A percentile compares a stretch with the other conserved stretches of the same genome.
Conservation (phyloP, 768 basidiomycete genomes). For the Tricholoma saponaceum region DNA sequence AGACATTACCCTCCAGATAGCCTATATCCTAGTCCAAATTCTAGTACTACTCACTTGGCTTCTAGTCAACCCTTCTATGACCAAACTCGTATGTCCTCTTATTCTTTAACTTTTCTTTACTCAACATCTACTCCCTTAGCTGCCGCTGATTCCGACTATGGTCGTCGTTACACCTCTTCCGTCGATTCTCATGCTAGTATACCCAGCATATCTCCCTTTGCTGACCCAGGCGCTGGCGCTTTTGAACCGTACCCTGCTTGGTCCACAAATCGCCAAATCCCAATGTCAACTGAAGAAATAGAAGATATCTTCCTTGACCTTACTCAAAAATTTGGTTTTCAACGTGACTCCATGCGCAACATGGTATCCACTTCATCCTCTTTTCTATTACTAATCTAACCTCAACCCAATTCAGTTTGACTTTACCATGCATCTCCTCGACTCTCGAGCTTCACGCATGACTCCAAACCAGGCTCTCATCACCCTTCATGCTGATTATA, state of each 20-base stretch:
- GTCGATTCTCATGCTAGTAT: conserved; percentile 59
- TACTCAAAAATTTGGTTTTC: conserved; percentile 98
- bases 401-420: conserved; percentile 62
- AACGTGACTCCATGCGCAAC: conserved; percentile 93
- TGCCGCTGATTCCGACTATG: conserved; percentile 30
- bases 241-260: conserved; percentile 90
- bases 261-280: conserved; percentile 89
- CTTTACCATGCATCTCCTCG: conserved; percentile 96
- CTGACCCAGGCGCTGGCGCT: conserved; percentile 46
- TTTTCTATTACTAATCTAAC: conserved; percentile 8
- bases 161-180: conserved; percentile 51
- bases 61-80: conserved; percentile 37
- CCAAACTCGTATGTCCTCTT: conserved; percentile 6
- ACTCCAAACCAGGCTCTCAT: conserved; percentile 92
- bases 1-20: conserved; percentile 46
- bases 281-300: conserved; percentile 96
- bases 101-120: conserved; percentile 7
- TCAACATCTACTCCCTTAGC: conserved; percentile 6
- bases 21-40: conserved; percentile 46
- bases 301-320: conserved; percentile 99
- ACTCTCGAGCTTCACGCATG: conserved; percentile 98
- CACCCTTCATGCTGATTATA: conserved; percentile 97
- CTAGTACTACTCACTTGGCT: conserved; percentile 55
- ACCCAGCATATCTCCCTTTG: conserved; percentile 55
- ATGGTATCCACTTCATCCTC: conserved; percentile 50